phyloP scores from a whole-genome alignment of 768 basidiomycete species.

The Lenzites betulinus region DNA sequence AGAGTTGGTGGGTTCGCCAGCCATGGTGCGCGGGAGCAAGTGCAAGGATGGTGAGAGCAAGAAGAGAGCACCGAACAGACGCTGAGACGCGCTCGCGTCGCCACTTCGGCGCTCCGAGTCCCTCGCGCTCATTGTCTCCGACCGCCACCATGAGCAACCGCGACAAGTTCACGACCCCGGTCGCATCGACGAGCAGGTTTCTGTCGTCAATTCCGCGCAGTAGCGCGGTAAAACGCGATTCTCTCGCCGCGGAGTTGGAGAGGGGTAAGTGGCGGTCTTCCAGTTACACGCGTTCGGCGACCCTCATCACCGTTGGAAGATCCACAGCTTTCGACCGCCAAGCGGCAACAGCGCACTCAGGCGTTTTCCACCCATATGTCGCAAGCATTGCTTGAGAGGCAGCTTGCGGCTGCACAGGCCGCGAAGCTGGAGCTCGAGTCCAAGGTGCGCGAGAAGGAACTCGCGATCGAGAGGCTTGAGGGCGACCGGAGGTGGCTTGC shows the following conservation, averaged over 20 bases:
- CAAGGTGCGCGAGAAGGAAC: conserved; percentile 66
- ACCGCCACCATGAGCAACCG: conserved; percentile 22
- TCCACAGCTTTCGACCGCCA: conserved; percentile 64
- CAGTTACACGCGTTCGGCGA: conserved; percentile 3
- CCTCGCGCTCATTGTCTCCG: not conserved
- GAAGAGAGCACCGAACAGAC: not conserved
- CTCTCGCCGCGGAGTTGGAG: conserved; percentile 67
- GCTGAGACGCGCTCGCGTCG: conserved; percentile 1
- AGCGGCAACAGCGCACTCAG: conserved; percentile 66
- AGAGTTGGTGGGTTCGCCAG: conserved; percentile 10
- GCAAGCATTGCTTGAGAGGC: conserved; percentile 67
- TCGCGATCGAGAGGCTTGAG: conserved; percentile 64
- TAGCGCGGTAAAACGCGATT: conserved; percentile 58
- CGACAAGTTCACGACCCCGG: conserved; percentile 29
- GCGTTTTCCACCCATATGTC: conserved; percentile 62
- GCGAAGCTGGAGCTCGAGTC: conserved; percentile 66
- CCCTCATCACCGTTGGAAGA: conserved; percentile 42
- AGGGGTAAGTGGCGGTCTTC: conserved; percentile 43
- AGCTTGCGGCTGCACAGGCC: conserved; percentile 61
- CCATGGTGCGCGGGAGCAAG: not conserved
- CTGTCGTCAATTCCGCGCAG: conserved; percentile 26
- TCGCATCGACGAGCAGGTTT: conserved; percentile 20
- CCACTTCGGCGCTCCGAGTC: not conserved
- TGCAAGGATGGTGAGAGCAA: not conserved
- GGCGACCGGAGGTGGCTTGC: conserved; percentile 68